A percentile compares a stretch with the other conserved stretches of the same genome.
phyloP scores from a whole-genome alignment of 2,329 filamentous ascomycete genomes.

The Harringtonia lauricola region DNA sequence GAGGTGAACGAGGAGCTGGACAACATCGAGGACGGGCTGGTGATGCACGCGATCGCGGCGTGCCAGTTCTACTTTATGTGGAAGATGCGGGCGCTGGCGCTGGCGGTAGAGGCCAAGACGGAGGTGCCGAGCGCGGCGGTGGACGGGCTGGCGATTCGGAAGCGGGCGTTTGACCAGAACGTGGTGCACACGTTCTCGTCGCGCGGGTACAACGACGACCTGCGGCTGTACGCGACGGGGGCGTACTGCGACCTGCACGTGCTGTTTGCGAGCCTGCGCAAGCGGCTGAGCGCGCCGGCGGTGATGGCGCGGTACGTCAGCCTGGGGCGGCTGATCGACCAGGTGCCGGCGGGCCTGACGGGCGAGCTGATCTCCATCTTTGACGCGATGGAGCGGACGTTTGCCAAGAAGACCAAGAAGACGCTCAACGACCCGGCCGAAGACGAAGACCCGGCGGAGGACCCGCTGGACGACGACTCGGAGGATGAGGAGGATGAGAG shows the following conservation, averaged over 20 bases:
- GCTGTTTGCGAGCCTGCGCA: slow-evolving; percentile 63
- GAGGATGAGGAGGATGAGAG: slow-evolving; percentile 54
- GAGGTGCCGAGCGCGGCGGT: slow-evolving; percentile 47
- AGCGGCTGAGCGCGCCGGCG: slow-evolving; percentile 33
- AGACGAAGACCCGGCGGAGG: slow-evolving; percentile 62
- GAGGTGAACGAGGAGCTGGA: slow-evolving; percentile 61
- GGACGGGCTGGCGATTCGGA: slow-evolving; percentile 44
- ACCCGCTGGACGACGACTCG: slow-evolving; percentile 45
- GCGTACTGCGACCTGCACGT: slow-evolving; percentile 74
- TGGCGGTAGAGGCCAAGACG: slow-evolving; percentile 41
- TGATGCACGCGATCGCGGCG: slow-evolving; percentile 63
- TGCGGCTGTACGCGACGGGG: slow-evolving; percentile 65
- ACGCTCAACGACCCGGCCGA: slow-evolving; percentile 53
- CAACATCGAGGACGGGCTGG: slow-evolving; percentile 68
- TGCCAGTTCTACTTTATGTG: slow-evolving; percentile 91
- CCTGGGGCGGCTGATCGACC: slow-evolving; percentile 53
- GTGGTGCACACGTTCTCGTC: slow-evolving; percentile 60
- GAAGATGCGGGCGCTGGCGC: slow-evolving; percentile 58
- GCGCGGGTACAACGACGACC: slow-evolving; percentile 59
- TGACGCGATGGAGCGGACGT: slow-evolving; percentile 62
- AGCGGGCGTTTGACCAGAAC: slow-evolving; percentile 47
- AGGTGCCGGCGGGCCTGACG: slow-evolving; percentile 51
- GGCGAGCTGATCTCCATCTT: slow-evolving; percentile 69
- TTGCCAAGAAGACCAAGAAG: slow-evolving; percentile 58
- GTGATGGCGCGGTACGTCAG: slow-evolving; percentile 38